Base-by-base conservation (phyloP, 441 rosid species). In the Flueggea neowawraea region DNA sequence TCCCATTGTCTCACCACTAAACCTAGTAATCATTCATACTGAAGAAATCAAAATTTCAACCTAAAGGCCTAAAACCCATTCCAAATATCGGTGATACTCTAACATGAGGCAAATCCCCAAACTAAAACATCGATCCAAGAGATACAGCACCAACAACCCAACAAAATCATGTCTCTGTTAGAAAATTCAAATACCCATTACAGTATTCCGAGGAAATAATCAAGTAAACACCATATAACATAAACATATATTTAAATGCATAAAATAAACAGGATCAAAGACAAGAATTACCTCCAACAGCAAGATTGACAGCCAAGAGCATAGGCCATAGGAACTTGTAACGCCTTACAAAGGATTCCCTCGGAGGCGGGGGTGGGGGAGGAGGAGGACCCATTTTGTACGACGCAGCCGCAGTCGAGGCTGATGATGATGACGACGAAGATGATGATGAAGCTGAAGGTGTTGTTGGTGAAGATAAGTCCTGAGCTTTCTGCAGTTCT, bases 251-350 rank as follows among this genome's bases (percentile, higher is more conserved):
- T 2, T 48, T 10, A 33, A 1, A 56, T 15, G 52, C 5, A 17
- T 3, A 15, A 31, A 41, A 4, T 17, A 28, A 53, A 62, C 15
- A 53, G 8, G 13, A 16, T 10, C 17, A 51, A n/a, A 45, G 53
- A 36, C 48, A 67, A 57, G 4, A 31, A 47, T 62, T 66, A 93
- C 98, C 89, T 86, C 95, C 99, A 64, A 82, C 82, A 58, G 79
- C 80, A 58, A 87, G 77, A 84, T 91, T 94, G 60, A 82, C 96
- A 52, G 90, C 73, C 77, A 91, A 74, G 36, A 94, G 80, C 56
- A 94, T 84, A 5, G 99, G 97, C 95, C 91, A 86, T 28, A 89
- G 72, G 75, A 77, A 91, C 85, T 84, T 89, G 69, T 87, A 87
- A 66, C 99, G 93, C 63, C 84, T 82, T 50, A 84, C 84, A 62